Conservation (phyloP, 495 filamentous ascomycete genomes). For the Hyaloscypha finlandica region DNA sequence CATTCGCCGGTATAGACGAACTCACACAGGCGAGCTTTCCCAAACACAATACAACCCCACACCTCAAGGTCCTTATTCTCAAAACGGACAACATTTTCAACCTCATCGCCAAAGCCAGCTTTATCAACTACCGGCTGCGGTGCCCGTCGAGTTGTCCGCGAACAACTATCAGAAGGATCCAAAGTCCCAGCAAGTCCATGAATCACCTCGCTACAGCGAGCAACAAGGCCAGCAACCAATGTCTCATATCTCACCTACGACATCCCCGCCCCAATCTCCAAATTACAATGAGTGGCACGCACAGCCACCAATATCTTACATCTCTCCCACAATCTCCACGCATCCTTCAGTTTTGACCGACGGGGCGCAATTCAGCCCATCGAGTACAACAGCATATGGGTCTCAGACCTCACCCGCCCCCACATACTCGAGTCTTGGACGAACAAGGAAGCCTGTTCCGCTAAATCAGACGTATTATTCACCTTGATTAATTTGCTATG, state of each 20-base stretch:
- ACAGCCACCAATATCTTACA: neutral
- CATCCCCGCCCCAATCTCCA: constrained; percentile 3
- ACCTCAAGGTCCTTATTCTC: neutral
- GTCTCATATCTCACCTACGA: neutral
- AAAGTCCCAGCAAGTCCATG: constrained; percentile 8
- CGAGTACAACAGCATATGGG: neutral
- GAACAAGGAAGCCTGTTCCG: constrained; percentile 8
- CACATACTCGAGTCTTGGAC: constrained; percentile 15
- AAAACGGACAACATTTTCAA: neutral
- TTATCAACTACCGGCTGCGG: constrained; percentile 13
- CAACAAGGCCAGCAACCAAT: constrained; percentile 2
- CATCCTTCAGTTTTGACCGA: constrained; percentile 9
- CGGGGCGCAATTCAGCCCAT: neutral
- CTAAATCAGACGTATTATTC: constrained; percentile 21
- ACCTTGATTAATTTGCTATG: neutral
- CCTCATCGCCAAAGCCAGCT: neutral
- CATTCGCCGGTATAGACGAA: neutral
- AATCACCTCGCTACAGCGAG: constrained; percentile 5
- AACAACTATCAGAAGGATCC: constrained; percentile 12
- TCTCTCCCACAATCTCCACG: neutral
- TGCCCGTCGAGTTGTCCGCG: constrained; percentile 13
- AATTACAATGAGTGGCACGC: neutral
- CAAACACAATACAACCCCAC: neutral
- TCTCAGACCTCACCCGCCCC: constrained; percentile 16
- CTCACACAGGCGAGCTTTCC: neutral